Conservation (phyloP, 768 basidiomycete genomes). For the Paxillus rubicundulus region DNA sequence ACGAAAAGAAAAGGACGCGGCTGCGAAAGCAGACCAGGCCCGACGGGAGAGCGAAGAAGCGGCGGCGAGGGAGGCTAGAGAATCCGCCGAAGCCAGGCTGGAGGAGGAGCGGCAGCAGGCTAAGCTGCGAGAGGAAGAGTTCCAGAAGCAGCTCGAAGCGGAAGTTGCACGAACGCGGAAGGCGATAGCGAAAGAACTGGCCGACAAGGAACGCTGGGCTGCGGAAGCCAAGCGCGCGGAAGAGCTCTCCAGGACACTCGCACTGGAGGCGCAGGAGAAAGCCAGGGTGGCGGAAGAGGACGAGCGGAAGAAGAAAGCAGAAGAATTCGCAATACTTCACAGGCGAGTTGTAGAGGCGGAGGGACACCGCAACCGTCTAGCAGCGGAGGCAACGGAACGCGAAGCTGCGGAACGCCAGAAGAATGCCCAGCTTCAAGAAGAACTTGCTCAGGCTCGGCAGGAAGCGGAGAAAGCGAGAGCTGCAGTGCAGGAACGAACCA, state of each 20-base stretch:
- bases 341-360: slow-evolving; percentile 28
- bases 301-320: slow-evolving; percentile 26
- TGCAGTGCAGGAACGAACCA: slow-evolving; percentile 25
- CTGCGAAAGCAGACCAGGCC: slow-evolving; percentile 14
- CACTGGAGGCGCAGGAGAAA: slow-evolving; percentile 30
- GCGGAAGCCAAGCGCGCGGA: slow-evolving; percentile 27
- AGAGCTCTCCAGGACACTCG: slow-evolving; percentile 25
- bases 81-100: slow-evolving; percentile 21
- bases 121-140: slow-evolving; percentile 22
- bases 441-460: slow-evolving; percentile 28
- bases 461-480: slow-evolving; percentile 24
- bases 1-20: slow-evolving; percentile 17
- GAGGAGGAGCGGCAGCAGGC: slow-evolving; percentile 28
- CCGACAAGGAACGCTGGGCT: slow-evolving; percentile 21
- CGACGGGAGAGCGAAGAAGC: slow-evolving; percentile 24
- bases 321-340: slow-evolving; percentile 26
- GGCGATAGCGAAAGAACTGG: slow-evolving; percentile 20
- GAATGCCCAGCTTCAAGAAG: slow-evolving; percentile 28
- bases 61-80: slow-evolving; percentile 9
- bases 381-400: slow-evolving; percentile 27
- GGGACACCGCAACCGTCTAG: slow-evolving; percentile 25
- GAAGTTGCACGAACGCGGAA: slow-evolving; percentile 25
- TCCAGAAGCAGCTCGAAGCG: slow-evolving; percentile 25
- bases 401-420: slow-evolving; percentile 28
- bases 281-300: slow-evolving; percentile 30